phyloP scores from a whole-genome alignment of 108 stramenopile species.

The Nitzschia inconspicua region DNA sequence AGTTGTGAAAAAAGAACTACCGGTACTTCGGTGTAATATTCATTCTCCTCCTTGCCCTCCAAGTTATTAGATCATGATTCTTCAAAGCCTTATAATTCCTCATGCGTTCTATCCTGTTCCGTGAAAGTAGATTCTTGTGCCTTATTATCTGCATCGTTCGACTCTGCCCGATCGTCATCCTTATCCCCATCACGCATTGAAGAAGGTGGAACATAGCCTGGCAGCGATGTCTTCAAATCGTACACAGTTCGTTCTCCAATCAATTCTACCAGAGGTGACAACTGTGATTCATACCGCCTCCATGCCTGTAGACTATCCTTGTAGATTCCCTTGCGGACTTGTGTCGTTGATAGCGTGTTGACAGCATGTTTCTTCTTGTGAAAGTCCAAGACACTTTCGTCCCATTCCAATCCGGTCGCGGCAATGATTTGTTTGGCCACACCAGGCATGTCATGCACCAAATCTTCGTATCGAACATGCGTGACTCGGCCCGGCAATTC shows the following conservation, averaged over 20 bases:
- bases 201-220: constrained; percentile 23
- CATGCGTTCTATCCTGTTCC: too few relatives aligned
- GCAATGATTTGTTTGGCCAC: constrained; percentile 50
- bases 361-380: constrained; percentile 89
- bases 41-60: too few relatives aligned
- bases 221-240: constrained; percentile 53
- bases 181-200: too few relatives aligned
- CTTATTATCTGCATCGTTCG: too few relatives aligned
- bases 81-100: too few relatives aligned
- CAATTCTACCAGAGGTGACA: constrained; percentile 32
- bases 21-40: too few relatives aligned
- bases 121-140: too few relatives aligned
- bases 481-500: constrained; percentile 80
- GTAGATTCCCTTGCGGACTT: constrained; percentile 80
- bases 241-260: constrained; percentile 47
- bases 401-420: constrained; percentile 55
- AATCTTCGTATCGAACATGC: constrained; percentile 82
- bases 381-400: constrained; percentile 71
- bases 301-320: constrained; percentile 74
- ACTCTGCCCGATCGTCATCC: too few relatives aligned
- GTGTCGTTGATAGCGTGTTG: constrained; percentile 82
- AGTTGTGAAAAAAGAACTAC: too few relatives aligned
- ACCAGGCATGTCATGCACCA: constrained; percentile 70
- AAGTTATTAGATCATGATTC: too few relatives aligned
- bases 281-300: constrained; percentile 51